phyloP scores from a whole-genome alignment of 2,329 filamentous ascomycete species.

The Bipolaris cookei region DNA sequence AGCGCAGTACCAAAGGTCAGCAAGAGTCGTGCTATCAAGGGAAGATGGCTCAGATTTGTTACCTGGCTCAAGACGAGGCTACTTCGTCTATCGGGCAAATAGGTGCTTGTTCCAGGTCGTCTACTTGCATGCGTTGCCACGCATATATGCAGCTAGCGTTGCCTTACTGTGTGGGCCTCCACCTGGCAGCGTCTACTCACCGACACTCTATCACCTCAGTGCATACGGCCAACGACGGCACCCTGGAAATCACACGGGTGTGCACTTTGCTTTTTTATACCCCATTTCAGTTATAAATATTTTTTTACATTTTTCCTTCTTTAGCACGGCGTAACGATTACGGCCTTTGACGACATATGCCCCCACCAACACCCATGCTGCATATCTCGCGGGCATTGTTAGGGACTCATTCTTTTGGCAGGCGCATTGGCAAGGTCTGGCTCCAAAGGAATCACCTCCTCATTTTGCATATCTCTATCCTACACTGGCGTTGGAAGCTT shows the following conservation, averaged over 20 bases:
- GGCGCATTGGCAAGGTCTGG: conserved; percentile 21
- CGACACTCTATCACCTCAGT: background rate
- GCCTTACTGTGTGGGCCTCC: background rate
- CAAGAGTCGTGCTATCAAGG: conserved; percentile 47
- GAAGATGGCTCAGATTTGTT: conserved; percentile 61
- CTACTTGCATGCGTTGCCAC: conserved; percentile 4
- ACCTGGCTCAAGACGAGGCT: conserved; percentile 64
- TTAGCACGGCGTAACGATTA: conserved; percentile 33
- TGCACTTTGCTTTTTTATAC: conserved; percentile 8
- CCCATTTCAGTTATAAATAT: conserved; percentile 9
- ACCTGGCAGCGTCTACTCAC: background rate
- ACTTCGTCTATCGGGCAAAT: conserved; percentile 53
- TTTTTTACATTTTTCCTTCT: conserved; percentile 11
- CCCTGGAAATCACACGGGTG: background rate
- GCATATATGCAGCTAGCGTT: conserved; percentile 1
- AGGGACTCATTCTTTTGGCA: conserved; percentile 18
- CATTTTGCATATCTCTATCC: conserved; percentile 8
- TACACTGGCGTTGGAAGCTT: conserved; percentile 18
- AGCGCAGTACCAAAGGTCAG: conserved; percentile 38
- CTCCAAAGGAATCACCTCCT: conserved; percentile 7
- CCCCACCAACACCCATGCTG: conserved; percentile 22
- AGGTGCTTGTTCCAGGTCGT: background rate
- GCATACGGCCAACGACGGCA: background rate
- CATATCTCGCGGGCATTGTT: conserved; percentile 31
- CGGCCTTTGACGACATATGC: conserved; percentile 27